Evolutionary conservation across 2,329 filamentous ascomycete species (phyloP), one percentile per base, ranked within the genome.

Genomic region (Exophiala oligosperma): DNA sequence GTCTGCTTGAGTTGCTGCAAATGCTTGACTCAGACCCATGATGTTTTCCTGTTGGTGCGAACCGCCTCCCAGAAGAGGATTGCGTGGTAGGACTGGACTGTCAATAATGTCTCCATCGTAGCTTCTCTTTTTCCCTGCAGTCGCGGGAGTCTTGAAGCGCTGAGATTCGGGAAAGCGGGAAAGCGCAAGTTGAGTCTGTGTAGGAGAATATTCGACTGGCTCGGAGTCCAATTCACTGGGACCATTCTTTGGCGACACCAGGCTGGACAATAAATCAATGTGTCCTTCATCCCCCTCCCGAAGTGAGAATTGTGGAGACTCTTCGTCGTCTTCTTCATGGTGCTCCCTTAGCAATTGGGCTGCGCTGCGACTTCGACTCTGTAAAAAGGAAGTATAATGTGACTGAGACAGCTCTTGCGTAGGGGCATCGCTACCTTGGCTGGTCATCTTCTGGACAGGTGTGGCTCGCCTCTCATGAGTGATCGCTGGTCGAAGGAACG

Each of bases 21-120:
- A 81, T 1, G 77, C 69, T 64, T 81, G 78, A 54, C 76, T 79
- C 26, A 80, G 65, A 1, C 72, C 72, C 71, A 80, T 75, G 9
- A 77, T 54, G 37, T 59, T 63, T 14, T 71, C 73, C 24, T 72
- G 70, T 32, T 70, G 74, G 46, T 68, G 32, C 11, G 41, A 71
- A 32, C 70, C 60, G 23, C 71, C 70, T 21, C 69, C 66, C 17
- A 71, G 69, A 32, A 79, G 70, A 17, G 77, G 77, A 61, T 79
- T 79, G 11, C 71, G 69, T 12, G 76, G 72, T 26, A 74, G 60
- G 5, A 69, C 69, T 14, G 77, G 76, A n/a, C 74, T 77, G 49
- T 68, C 67, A 2, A 69, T 64, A 4, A 68, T 59, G 26, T 71
- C 65, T 26, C 70, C 69, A 9, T 60, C 59, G 48, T 68, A 68